Evolutionary conservation across 2,329 filamentous ascomycete genomes (phyloP).

Genomic region (Aspergillus awamori): DNA sequence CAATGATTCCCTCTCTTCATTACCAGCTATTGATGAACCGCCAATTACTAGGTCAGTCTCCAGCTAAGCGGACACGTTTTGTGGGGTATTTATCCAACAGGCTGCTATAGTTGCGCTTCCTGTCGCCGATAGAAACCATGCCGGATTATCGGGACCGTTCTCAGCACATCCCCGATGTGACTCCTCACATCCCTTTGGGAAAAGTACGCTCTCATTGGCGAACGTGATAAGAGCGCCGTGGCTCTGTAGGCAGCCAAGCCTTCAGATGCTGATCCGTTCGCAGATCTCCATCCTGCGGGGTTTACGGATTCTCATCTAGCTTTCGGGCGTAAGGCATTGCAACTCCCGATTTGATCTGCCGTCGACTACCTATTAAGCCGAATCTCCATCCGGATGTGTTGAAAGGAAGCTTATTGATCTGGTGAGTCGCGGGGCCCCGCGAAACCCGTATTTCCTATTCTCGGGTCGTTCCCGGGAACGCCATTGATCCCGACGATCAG

Average conservation of each 20-base stretch:
- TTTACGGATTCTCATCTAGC: background rate
- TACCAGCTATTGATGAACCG: too few relatives aligned
- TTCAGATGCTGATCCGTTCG: background rate
- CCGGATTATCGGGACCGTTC: too few relatives aligned
- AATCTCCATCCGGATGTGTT: background rate
- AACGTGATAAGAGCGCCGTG: background rate
- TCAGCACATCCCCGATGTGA: background rate
- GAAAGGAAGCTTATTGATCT: background rate
- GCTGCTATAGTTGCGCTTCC: background rate
- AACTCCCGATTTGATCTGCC: background rate
- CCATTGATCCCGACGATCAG: background rate
- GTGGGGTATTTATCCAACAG: background rate
- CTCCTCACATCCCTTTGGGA: background rate
- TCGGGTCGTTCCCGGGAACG: background rate
- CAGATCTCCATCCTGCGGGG: background rate
- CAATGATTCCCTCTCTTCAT: background rate
- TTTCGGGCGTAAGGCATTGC: background rate
- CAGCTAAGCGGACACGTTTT: too few relatives aligned
- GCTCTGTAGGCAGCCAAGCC: background rate
- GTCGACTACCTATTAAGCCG: background rate
- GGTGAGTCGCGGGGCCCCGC: background rate
- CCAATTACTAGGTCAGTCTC: too few relatives aligned
- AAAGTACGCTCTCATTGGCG: background rate
- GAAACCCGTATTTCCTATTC: background rate
- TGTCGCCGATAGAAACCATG: background rate